phyloP scores from a whole-genome alignment of 805 yeast species.

The Cyberlindnera maclurae region DNA sequence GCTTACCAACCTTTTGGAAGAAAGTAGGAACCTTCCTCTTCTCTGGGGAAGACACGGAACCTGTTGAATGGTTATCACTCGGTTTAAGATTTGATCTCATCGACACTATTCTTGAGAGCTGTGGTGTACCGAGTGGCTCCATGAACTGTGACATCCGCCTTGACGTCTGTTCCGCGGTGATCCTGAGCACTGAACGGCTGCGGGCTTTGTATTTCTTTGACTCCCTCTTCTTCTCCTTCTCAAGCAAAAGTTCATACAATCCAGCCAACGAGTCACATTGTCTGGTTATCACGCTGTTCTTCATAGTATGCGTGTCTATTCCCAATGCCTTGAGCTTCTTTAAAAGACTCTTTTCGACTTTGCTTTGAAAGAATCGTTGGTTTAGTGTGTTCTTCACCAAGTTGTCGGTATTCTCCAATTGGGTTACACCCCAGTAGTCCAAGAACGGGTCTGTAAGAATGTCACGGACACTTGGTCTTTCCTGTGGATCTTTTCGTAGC shows the following conservation, averaged over 20 bases:
- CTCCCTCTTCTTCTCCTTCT: slow-evolving; percentile 32
- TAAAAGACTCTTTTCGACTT: slow-evolving; percentile 54
- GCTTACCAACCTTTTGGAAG: slow-evolving; percentile 26
- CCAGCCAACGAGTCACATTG: slow-evolving; percentile 72
- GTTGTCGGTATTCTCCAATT: slow-evolving; percentile 33
- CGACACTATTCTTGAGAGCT: slow-evolving; percentile 24
- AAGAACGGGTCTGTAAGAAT: slow-evolving; percentile 46
- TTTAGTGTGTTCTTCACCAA: slow-evolving; percentile 30
- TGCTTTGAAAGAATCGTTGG: slow-evolving; percentile 45
- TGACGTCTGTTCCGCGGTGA: slow-evolving; percentile 21
- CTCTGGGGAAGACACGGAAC: slow-evolving; percentile 15
- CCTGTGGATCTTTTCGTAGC: slow-evolving; percentile 57
- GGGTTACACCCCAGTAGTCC: slow-evolving; percentile 36
- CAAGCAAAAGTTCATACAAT: slow-evolving; percentile 61
- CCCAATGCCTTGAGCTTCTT: slow-evolving; percentile 54
- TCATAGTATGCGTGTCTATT: slow-evolving; percentile 55
- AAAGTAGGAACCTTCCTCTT: slow-evolving; percentile 24
- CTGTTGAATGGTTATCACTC: slow-evolving; percentile 3
- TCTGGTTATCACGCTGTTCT: slow-evolving; percentile 46
- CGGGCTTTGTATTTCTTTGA: slow-evolving; percentile 27
- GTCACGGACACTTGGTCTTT: slow-evolving; percentile 51
- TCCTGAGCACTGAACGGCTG: slow-evolving; percentile 28
- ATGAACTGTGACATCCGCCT: slow-evolving; percentile 23
- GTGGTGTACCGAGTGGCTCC: slow-evolving; percentile 22
- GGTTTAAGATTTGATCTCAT: neutral